Evolutionary conservation across 2,329 filamentous ascomycete species (phyloP), one percentile per base, ranked within the genome.

Genomic region (Annulohypoxylon truncatum): DNA sequence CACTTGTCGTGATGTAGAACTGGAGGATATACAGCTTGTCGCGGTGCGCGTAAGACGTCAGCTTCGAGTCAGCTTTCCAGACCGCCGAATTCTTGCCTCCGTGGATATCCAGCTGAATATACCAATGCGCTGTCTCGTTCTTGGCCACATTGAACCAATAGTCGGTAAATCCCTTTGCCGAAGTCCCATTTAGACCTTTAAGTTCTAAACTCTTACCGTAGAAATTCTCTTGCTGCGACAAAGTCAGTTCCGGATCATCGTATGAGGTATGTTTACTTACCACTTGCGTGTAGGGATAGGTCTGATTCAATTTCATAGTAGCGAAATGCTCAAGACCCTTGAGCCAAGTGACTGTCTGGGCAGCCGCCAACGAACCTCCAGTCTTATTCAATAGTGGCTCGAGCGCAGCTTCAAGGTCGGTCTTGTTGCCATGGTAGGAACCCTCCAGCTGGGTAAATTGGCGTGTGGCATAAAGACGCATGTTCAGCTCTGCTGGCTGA

Each of bases 21-120:
- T 85, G 81, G 13, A 83, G 79, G 64, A 87, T 83, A 29, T 85
- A 79, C 54, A 85, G 78, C 67, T 81, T 81, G 62, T 81, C 78
- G n/a, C 79, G 79, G 66, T 82, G 80, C 5, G 78, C 79, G 48
- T 82, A 82, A 5, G 79, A 75, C 5, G 80, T 78, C 20, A 74
- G 64, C n/a, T 75, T 66, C 12, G 67, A 67, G 10, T 75, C 69
- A 0, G 71, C 70, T 22, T 72, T 70, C 58, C 74, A 71, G 4
- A 82, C 74, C 22, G 77, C 78, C 46, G 80, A 81, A 63, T 77
- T 78, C 47, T 75, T 72, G 29, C 81, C 80, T 56, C 81, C 80
- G 58, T 82, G 79, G 24, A 82, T 56, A 67, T 82, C 81, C 24
- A 82, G 69, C 59, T 81, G 79, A 54, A 80, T 77, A 60, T 80